A percentile compares a stretch with the other conserved stretches of the same genome.
These are phyloP conservation scores for Pseudotsuga menziesii DNA, from an alignment of 75 land plant species.

Conservation along the genomic window DNA sequence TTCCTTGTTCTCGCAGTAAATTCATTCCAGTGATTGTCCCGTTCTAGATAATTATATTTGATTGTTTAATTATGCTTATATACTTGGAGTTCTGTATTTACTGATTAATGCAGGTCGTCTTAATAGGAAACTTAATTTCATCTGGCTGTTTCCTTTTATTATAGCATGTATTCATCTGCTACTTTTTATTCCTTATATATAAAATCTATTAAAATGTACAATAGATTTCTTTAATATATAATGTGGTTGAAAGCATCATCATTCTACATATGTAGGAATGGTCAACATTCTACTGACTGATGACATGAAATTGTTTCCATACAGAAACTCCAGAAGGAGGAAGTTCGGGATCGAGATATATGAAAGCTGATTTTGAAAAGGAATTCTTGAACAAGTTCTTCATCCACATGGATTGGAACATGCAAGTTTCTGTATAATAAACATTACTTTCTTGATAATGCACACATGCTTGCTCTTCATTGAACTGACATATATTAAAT, in stretches of 20 bases:
- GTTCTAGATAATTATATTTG: too few species aligned
- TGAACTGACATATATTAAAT: neutral
- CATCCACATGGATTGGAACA: neutral
- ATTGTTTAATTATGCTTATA: too few species aligned
- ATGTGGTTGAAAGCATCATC: neutral
- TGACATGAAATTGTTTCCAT: neutral
- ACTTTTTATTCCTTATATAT: neutral
- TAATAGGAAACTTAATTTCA: too few species aligned
- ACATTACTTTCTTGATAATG: neutral
- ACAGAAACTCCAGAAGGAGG: constrained; percentile 5
- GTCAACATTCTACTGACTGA: neutral
- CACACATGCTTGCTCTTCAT: neutral
- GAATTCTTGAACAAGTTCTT: neutral
- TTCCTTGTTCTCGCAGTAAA: too few species aligned
- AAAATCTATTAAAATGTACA: neutral
- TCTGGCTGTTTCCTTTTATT: neutral
- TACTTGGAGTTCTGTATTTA: too few species aligned
- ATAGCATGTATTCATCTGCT: neutral
- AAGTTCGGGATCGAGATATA: neutral
- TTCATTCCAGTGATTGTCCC: too few species aligned
- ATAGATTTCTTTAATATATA: neutral
- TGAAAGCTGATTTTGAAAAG: neutral
- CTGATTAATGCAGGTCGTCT: too few species aligned
- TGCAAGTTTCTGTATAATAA: neutral
- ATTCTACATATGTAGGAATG: neutral